Conservation (phyloP, 768 basidiomycete species). For the Lactarius quietus region DNA sequence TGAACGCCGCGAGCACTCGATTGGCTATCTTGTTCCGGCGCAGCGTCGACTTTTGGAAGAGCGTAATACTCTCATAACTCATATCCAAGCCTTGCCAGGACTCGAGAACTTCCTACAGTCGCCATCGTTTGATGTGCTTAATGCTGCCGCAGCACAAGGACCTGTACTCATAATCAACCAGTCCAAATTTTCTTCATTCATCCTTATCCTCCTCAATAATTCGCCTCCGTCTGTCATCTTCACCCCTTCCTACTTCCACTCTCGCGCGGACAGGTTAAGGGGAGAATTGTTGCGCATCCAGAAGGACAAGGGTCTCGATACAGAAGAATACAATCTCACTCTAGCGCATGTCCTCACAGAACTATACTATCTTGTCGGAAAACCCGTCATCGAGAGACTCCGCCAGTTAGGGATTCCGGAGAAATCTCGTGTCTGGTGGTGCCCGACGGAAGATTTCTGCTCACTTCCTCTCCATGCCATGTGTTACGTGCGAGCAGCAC, state of each 20-base stretch:
- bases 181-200: not conserved
- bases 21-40: not conserved
- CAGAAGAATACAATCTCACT: not conserved
- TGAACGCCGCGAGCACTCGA: not conserved
- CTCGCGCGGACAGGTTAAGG: not conserved
- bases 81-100: not conserved
- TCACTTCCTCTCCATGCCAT: slow-evolving; percentile 2
- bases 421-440: not conserved
- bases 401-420: not conserved
- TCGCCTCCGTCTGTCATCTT: not conserved
- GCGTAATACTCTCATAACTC: not conserved
- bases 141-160: not conserved
- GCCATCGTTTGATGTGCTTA: not conserved
- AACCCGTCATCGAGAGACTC: not conserved
- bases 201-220: not conserved
- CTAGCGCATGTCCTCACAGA: not conserved
- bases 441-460: not conserved
- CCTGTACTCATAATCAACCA: not conserved
- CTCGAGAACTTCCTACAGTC: not conserved
- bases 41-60: not conserved
- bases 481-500: too few relatives aligned
- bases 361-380: not conserved
- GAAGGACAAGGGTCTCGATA: not conserved
- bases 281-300: not conserved
- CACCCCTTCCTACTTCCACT: not conserved